A percentile compares a stretch with the other conserved stretches of the same genome.
These are phyloP conservation scores for Aspergillus tanneri DNA, from an alignment of 2,329 filamentous ascomycete species.

Conservation along the genomic window DNA sequence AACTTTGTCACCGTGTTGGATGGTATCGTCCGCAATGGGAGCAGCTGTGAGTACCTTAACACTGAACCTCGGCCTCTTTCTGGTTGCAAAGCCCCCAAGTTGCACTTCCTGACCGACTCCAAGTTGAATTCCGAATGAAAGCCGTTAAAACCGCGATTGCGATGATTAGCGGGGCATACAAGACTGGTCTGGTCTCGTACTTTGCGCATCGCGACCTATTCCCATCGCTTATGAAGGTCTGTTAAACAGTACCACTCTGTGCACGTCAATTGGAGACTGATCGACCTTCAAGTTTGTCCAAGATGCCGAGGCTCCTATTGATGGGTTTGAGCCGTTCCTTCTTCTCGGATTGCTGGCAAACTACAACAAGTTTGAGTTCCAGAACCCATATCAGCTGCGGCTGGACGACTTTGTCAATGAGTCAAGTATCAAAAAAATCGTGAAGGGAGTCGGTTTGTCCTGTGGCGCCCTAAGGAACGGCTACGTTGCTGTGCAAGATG, in stretches of 20 bases:
- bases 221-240: slow-evolving; percentile 88
- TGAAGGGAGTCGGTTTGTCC: slow-evolving; percentile 70
- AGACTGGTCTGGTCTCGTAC: slow-evolving; percentile 90
- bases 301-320: slow-evolving; percentile 65
- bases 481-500: slow-evolving; percentile 85
- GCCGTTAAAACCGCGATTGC: slow-evolving; percentile 79
- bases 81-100: background rate
- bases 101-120: slow-evolving; percentile 4
- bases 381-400: slow-evolving; percentile 90
- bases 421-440: slow-evolving; percentile 75
- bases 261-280: background rate
- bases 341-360: slow-evolving; percentile 86
- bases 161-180: slow-evolving; percentile 88
- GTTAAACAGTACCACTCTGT: slow-evolving; percentile 15
- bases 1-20: slow-evolving; percentile 85
- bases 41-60: slow-evolving; percentile 57
- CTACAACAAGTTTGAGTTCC: slow-evolving; percentile 99
- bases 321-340: slow-evolving; percentile 72
- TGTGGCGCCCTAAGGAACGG: slow-evolving; percentile 67
- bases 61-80: background rate
- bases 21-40: slow-evolving; percentile 73
- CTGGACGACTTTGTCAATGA: slow-evolving; percentile 97
- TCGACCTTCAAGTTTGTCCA: slow-evolving; percentile 66
- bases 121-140: slow-evolving; percentile 73
- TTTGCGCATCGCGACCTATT: slow-evolving; percentile 94